Percentiles rank a stretch among this genome's conserved stretches.
Evolutionary conservation across 192 early-diverging fungal genomes (phyloP).

Genomic region (Coemansia sp.): DNA sequence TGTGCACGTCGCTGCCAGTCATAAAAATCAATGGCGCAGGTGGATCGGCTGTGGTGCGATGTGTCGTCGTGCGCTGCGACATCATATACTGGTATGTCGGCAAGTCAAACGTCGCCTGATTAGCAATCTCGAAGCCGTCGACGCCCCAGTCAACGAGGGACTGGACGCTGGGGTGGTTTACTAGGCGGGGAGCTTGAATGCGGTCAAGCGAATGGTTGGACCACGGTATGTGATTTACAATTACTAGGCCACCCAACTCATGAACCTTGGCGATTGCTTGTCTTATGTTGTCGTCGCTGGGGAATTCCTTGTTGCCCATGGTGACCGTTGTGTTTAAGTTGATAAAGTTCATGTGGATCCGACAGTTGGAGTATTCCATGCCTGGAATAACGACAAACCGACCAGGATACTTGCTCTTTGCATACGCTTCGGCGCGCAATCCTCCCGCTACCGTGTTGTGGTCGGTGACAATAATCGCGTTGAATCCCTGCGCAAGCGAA

Average conservation of each 20-base stretch:
- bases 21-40: constrained; percentile 56
- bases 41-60: constrained; percentile 1
- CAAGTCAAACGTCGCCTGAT: constrained; percentile 61
- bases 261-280: constrained; percentile 61
- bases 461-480: constrained; percentile 70
- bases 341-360: constrained; percentile 73
- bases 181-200: constrained; percentile 58
- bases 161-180: constrained; percentile 61
- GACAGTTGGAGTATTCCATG: constrained; percentile 70
- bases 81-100: constrained; percentile 54
- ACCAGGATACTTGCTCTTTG: constrained; percentile 52
- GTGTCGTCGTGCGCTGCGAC: background rate
- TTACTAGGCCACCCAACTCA: constrained; percentile 66
- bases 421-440: constrained; percentile 59
- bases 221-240: constrained; percentile 81
- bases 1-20: constrained; percentile 68
- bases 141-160: constrained; percentile 65
- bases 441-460: constrained; percentile 69
- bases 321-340: constrained; percentile 60
- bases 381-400: constrained; percentile 64
- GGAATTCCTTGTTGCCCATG: constrained; percentile 49
- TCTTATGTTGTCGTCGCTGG: constrained; percentile 62
- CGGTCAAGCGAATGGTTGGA: constrained; percentile 62
- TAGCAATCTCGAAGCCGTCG: constrained; percentile 69
- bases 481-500: constrained; percentile 69